Evolutionary conservation across 2,329 filamentous ascomycete genomes (phyloP).

Genomic region (Xylaria sp.): DNA sequence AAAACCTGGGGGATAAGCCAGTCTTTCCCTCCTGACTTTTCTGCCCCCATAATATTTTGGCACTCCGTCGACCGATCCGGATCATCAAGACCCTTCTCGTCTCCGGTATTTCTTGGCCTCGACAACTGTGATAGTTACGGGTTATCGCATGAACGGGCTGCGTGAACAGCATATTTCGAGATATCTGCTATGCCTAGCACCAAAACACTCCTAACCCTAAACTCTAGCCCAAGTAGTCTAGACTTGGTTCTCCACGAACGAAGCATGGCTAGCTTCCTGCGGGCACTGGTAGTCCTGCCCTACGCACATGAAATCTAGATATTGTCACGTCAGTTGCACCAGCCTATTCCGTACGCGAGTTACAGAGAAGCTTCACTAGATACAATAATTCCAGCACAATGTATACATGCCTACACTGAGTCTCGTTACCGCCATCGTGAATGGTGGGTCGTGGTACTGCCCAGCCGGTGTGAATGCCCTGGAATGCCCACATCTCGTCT

Average conservation of each 20-base stretch:
- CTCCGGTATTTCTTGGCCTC: slow-evolving; percentile 17
- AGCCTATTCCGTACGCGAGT: neutral
- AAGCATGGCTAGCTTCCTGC: slow-evolving; percentile 1
- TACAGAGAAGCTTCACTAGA: slow-evolving; percentile 16
- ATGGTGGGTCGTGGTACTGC: slow-evolving; percentile 42
- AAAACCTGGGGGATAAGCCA: slow-evolving; percentile 31
- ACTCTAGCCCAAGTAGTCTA: slow-evolving; percentile 12
- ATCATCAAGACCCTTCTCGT: slow-evolving; percentile 25
- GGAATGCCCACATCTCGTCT: slow-evolving; percentile 38
- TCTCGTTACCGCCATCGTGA: slow-evolving; percentile 34
- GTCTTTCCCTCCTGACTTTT: slow-evolving; percentile 29
- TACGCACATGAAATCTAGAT: slow-evolving; percentile 6
- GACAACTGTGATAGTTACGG: slow-evolving; percentile 11
- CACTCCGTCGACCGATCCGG: slow-evolving; percentile 37
- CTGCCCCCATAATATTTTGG: slow-evolving; percentile 33
- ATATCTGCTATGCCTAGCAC: neutral
- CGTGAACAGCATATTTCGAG: slow-evolving; percentile 13
- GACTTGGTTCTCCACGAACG: slow-evolving; percentile 20
- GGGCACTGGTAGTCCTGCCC: neutral
- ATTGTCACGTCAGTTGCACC: neutral
- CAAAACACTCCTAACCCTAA: slow-evolving; percentile 16
- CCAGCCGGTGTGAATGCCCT: slow-evolving; percentile 37
- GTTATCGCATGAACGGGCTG: slow-evolving; percentile 3
- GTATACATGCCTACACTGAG: slow-evolving; percentile 20
- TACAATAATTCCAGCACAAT: slow-evolving; percentile 15